Conservation (phyloP, 2,329 filamentous ascomycete genomes). For the Uncinocarpus reesii region DNA sequence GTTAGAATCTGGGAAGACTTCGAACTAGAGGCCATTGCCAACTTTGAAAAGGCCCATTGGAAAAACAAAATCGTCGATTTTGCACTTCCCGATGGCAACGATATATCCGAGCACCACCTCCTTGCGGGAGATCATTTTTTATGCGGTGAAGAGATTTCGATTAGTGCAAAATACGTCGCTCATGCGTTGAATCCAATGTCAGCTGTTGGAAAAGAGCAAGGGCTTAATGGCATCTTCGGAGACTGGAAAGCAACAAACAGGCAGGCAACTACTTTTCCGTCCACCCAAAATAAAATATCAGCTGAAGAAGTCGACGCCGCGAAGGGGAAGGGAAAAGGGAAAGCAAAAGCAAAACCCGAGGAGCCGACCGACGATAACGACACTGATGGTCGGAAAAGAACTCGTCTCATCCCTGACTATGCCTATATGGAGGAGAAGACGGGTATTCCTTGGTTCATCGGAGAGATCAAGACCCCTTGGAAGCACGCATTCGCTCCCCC, state of each 20-base stretch:
- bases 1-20: neutral
- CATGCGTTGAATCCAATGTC: constrained; percentile 12
- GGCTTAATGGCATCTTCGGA: constrained; percentile 8
- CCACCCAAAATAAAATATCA: neutral
- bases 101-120: neutral
- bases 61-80: neutral
- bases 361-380: neutral
- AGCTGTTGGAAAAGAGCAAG: constrained; percentile 9
- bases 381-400: neutral
- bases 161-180: constrained; percentile 11
- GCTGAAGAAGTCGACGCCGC: neutral
- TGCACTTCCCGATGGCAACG: neutral
- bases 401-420: constrained; percentile 11
- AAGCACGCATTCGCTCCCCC: constrained; percentile 11
- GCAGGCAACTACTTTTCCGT: neutral
- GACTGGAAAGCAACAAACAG: constrained; percentile 14
- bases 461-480: constrained; percentile 14
- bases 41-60: neutral
- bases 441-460: constrained; percentile 2
- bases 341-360: neutral
- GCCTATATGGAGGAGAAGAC: constrained; percentile 5
- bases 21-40: neutral
- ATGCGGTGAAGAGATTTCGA: constrained; percentile 14
- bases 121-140: constrained; percentile 6
- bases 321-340: neutral